phyloP scores from a whole-genome alignment of 805 yeast genomes.

The Ogataea glucozyma region DNA sequence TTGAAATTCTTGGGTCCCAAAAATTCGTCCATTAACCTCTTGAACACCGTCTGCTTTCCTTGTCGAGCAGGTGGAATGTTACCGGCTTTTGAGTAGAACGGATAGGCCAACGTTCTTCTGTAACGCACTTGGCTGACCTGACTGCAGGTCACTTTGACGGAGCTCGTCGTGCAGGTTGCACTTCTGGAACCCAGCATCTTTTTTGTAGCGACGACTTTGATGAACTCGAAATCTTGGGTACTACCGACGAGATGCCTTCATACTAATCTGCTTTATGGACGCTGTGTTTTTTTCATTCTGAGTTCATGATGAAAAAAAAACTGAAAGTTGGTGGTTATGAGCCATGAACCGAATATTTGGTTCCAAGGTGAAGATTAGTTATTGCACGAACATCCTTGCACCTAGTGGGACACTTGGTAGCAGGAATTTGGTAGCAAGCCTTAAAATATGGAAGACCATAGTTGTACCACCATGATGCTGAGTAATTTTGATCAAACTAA shows the following conservation, averaged over 20 bases:
- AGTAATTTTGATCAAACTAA: too few species aligned
- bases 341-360: too few species aligned
- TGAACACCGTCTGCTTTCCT: slow-evolving; percentile 52
- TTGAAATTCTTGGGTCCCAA: slow-evolving; percentile 82
- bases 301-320: slow-evolving; percentile 4
- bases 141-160: slow-evolving; percentile 16
- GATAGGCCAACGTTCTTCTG: slow-evolving; percentile 55
- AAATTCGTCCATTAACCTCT: slow-evolving; percentile 67
- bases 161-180: slow-evolving; percentile 1
- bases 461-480: too few species aligned
- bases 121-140: slow-evolving; percentile 50
- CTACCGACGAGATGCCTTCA: too few species aligned
- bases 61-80: slow-evolving; percentile 38
- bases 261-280: too few species aligned
- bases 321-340: slow-evolving; percentile 7
- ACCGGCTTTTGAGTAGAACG: slow-evolving; percentile 48
- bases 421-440: background rate
- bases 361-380: too few species aligned
- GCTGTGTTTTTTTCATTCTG: background rate
- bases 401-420: too few species aligned
- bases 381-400: background rate
- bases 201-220: too few species aligned
- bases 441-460: background rate
- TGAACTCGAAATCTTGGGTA: too few species aligned
- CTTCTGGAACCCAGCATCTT: slow-evolving; percentile 7